A percentile compares a stretch with the other conserved stretches of the same genome.
Evolutionary conservation across 305 asterid species (phyloP).

Genomic region (Rubia peregrina): DNA sequence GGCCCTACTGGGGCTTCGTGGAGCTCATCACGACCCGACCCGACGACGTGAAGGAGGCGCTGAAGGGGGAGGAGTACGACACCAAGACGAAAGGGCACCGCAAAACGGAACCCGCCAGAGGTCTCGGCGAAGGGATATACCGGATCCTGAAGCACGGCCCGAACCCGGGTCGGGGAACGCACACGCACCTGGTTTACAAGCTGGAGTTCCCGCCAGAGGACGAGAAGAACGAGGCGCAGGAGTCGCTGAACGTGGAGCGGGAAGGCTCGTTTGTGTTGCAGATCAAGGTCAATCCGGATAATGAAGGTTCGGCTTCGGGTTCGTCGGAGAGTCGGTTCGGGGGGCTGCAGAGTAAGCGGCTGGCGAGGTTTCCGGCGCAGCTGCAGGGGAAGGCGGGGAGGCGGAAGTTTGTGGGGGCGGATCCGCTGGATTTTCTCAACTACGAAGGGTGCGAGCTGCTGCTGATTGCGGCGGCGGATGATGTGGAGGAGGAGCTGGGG

Average conservation of each 20-base stretch:
- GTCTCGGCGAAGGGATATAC: constrained; percentile 51
- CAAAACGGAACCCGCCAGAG: constrained; percentile 27
- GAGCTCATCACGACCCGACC: constrained; percentile 33
- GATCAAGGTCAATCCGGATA: constrained; percentile 46
- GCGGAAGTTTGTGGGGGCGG: constrained; percentile 34
- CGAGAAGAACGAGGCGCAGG: constrained; percentile 38
- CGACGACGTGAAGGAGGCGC: constrained; percentile 25
- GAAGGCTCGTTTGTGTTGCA: constrained; percentile 58
- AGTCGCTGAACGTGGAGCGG: constrained; percentile 43
- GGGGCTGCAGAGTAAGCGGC: constrained; percentile 48
- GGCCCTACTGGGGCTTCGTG: constrained; percentile 37
- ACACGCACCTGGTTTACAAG: constrained; percentile 66
- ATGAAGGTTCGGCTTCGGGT: constrained; percentile 7
- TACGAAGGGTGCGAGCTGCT: constrained; percentile 76
- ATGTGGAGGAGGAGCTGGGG: constrained; percentile 58
- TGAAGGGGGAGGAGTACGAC: constrained; percentile 31
- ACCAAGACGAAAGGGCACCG: constrained; percentile 30
- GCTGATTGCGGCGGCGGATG: constrained; percentile 59
- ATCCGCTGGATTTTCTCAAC: constrained; percentile 64
- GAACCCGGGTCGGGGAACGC: constrained; percentile 25
- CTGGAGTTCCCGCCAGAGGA: constrained; percentile 46
- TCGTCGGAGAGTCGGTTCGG: constrained; percentile 14
- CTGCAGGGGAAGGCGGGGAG: constrained; percentile 48
- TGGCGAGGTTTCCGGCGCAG: constrained; percentile 47
- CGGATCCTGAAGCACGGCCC: constrained; percentile 46